phyloP scores from a whole-genome alignment of 768 basidiomycete genomes.

The Boletus rubroflammeus region DNA sequence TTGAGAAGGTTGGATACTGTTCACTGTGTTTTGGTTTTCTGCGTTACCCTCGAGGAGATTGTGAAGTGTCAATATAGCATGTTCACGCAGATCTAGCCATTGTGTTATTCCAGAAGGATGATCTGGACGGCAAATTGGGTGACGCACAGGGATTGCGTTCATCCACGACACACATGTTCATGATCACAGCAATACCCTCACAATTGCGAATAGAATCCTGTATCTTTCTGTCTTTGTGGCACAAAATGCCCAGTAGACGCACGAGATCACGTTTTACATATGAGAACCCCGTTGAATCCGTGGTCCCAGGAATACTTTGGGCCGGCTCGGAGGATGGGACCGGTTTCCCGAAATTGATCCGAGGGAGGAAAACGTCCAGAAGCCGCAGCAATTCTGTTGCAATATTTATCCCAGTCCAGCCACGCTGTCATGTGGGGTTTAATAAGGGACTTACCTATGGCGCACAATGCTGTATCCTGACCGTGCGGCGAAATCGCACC shows the following conservation, averaged over 20 bases:
- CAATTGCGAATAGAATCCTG: constrained; percentile 72
- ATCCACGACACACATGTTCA: constrained; percentile 88
- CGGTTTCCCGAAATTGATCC: constrained; percentile 75
- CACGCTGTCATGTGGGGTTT: neutral
- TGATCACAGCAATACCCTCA: constrained; percentile 75
- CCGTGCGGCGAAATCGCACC: constrained; percentile 38
- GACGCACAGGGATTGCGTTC: constrained; percentile 89
- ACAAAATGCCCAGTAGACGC: constrained; percentile 78
- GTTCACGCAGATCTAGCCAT: constrained; percentile 72
- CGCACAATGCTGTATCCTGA: constrained; percentile 48
- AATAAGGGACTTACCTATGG: constrained; percentile 49
- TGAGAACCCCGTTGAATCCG: constrained; percentile 59
- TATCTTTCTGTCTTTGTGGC: constrained; percentile 56
- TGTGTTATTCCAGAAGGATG: constrained; percentile 3
- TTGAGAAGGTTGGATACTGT: constrained; percentile 61
- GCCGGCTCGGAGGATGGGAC: constrained; percentile 27
- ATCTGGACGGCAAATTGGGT: neutral
- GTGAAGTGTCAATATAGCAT: constrained; percentile 81
- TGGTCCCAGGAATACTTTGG: constrained; percentile 21
- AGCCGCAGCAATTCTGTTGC: constrained; percentile 72
- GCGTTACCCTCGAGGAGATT: constrained; percentile 73
- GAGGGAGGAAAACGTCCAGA: constrained; percentile 80
- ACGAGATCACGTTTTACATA: constrained; percentile 89
- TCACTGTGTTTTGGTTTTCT: constrained; percentile 79
- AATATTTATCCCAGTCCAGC: constrained; percentile 1